These are phyloP conservation scores for Candida railenensis DNA, from an alignment of 805 yeast species.

Conservation along the genomic window DNA sequence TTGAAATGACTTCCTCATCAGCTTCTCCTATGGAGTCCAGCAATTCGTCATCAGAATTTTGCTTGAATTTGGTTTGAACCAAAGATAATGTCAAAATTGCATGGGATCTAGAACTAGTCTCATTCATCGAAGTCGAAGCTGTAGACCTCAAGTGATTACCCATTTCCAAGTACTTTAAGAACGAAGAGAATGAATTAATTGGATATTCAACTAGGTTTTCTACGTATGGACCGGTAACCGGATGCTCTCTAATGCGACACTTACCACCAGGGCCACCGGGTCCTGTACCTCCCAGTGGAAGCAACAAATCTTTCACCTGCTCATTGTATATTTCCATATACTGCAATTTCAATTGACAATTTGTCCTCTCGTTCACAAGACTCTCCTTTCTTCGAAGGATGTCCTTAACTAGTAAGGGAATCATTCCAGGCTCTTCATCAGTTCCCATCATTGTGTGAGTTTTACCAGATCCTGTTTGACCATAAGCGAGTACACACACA, in stretches of 20 bases:
- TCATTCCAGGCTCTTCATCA: slow-evolving; percentile 33
- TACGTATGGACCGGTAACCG: slow-evolving; percentile 67
- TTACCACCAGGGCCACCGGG: slow-evolving; percentile 14
- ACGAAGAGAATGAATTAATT: slow-evolving; percentile 50
- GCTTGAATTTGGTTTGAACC: slow-evolving; percentile 52
- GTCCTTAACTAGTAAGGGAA: slow-evolving; percentile 48
- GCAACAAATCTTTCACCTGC: slow-evolving; percentile 64
- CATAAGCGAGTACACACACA: slow-evolving; percentile 43
- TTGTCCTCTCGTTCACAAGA: slow-evolving; percentile 35
- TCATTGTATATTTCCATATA: slow-evolving; percentile 80
- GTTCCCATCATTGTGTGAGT: slow-evolving; percentile 44
- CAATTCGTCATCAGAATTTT: slow-evolving; percentile 25
- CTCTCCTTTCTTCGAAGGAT: slow-evolving; percentile 45
- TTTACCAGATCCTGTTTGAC: slow-evolving; percentile 44
- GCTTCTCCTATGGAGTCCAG: slow-evolving; percentile 32
- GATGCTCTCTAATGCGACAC: slow-evolving; percentile 64
- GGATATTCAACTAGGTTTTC: slow-evolving; percentile 58
- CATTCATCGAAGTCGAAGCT: slow-evolving; percentile 74
- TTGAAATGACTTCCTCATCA: slow-evolving; percentile 52
- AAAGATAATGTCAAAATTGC: slow-evolving; percentile 69
- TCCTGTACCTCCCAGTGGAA: slow-evolving; percentile 5
- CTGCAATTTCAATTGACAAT: slow-evolving; percentile 47
- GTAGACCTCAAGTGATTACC: slow-evolving; percentile 64
- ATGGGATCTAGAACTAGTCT: slow-evolving; percentile 73
- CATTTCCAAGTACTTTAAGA: slow-evolving; percentile 40